Conservation (phyloP, 2,329 filamentous ascomycete species). For the Lithohypha guttulata region DNA sequence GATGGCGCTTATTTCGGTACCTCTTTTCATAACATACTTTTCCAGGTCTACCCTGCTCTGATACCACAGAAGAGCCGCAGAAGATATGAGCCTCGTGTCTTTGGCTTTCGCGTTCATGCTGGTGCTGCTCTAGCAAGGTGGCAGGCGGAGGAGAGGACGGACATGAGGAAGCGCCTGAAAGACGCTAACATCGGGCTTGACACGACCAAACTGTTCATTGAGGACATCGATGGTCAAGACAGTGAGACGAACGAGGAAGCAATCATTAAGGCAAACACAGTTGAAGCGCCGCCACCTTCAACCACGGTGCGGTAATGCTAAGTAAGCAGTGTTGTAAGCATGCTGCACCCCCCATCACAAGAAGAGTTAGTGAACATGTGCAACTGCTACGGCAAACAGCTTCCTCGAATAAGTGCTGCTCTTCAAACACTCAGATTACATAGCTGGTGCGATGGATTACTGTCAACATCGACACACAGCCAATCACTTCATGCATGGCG, state of each 20-base stretch:
- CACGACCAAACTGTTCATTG: slow-evolving; percentile 17
- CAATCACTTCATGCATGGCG: no score
- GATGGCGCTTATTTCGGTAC: slow-evolving; percentile 98
- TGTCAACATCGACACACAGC: no score
- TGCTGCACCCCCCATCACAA: no score
- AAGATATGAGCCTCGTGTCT: slow-evolving; percentile 80
- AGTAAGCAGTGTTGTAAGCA: no score
- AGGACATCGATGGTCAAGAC: slow-evolving; percentile 20
- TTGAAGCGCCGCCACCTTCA: no score
- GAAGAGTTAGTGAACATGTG: no score
- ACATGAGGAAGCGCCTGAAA: slow-evolving; percentile 69
- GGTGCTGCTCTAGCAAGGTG: slow-evolving; percentile 78
- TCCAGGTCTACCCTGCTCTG: slow-evolving; percentile 91
- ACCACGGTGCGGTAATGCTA: no score
- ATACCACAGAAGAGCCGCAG: slow-evolving; percentile 75
- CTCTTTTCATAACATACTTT: slow-evolving; percentile 97
- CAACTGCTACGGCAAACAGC: no score
- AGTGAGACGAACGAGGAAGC: slow-evolving; percentile 10
- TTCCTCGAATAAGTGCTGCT: no score
- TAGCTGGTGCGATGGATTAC: no score
- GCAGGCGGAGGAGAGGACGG: slow-evolving; percentile 72
- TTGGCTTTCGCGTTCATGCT: slow-evolving; percentile 92
- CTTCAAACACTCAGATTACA: no score
- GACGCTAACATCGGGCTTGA: slow-evolving; percentile 51
- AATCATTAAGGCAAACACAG: background rate